Conservation (phyloP, 2,329 filamentous ascomycete genomes). For the Apiospora aurea region DNA sequence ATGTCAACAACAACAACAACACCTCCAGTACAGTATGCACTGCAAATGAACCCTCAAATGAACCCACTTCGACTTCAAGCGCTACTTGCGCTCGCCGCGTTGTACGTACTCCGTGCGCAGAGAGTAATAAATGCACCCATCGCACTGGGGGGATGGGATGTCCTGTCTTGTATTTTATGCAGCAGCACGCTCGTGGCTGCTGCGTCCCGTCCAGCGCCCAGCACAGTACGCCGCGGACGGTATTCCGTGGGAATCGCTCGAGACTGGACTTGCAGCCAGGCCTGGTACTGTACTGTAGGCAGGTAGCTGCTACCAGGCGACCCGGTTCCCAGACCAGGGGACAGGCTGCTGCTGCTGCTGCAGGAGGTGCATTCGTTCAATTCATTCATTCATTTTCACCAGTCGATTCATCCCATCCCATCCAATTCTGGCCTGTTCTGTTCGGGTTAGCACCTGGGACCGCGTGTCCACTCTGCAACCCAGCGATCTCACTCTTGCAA, state of each 20-base stretch:
- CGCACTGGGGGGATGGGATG: constrained; percentile 15
- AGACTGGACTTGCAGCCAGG: constrained; percentile 10
- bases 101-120: constrained; percentile 5
- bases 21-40: constrained; percentile 14
- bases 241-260: constrained; percentile 14
- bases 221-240: constrained; percentile 17
- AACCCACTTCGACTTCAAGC: constrained; percentile 18
- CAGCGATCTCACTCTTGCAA: constrained; percentile 26
- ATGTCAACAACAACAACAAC: constrained; percentile 20
- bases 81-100: neutral
- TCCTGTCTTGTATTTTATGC: neutral
- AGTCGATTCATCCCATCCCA: constrained; percentile 19
- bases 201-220: neutral
- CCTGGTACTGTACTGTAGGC: neutral
- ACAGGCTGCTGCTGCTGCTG: neutral
- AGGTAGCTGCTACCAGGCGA: neutral
- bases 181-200: neutral
- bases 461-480: constrained; percentile 24
- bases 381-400: constrained; percentile 15
- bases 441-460: constrained; percentile 19
- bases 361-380: neutral
- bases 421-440: constrained; percentile 18
- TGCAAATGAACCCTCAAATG: constrained; percentile 21
- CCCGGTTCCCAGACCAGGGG: neutral
- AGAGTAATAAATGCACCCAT: neutral